phyloP scores from a whole-genome alignment of 345 rosid genomes.

The Gossypium sturtianum region DNA sequence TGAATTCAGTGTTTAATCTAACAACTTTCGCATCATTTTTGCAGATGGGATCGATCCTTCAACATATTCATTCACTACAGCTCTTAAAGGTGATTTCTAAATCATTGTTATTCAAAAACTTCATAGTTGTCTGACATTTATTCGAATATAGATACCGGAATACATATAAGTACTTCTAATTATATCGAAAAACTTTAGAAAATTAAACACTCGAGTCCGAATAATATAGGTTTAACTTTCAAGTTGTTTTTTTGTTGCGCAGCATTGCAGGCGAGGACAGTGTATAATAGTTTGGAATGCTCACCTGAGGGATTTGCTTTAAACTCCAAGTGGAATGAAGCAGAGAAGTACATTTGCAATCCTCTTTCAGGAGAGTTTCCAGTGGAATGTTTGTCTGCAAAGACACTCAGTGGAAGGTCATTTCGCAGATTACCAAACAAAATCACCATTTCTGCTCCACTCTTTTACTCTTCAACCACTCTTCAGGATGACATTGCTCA shows the following conservation, averaged over 20 bases:
- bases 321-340: conserved; percentile 94
- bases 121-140: no score
- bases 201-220: not conserved
- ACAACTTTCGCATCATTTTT: not conserved
- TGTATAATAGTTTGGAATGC: conserved; percentile 52
- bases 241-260: conserved; percentile 5
- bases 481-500: conserved; percentile 23
- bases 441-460: conserved; percentile 77
- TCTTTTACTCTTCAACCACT: conserved; percentile 34
- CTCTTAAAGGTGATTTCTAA: conserved; percentile 58
- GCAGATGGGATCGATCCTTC: conserved; percentile 93
- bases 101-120: not conserved
- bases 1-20: not conserved
- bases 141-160: no score
- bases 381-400: conserved; percentile 88
- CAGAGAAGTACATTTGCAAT: conserved; percentile 90
- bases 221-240: not conserved
- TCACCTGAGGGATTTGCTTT: conserved; percentile 76
- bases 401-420: conserved; percentile 71
- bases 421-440: conserved; percentile 42
- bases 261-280: conserved; percentile 82
- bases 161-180: not conserved
- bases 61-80: conserved; percentile 81
- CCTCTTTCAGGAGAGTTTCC: conserved; percentile 95
- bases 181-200: not conserved